Conservation (phyloP, 2,329 filamentous ascomycete genomes). For the Hypoxylon sp. region DNA sequence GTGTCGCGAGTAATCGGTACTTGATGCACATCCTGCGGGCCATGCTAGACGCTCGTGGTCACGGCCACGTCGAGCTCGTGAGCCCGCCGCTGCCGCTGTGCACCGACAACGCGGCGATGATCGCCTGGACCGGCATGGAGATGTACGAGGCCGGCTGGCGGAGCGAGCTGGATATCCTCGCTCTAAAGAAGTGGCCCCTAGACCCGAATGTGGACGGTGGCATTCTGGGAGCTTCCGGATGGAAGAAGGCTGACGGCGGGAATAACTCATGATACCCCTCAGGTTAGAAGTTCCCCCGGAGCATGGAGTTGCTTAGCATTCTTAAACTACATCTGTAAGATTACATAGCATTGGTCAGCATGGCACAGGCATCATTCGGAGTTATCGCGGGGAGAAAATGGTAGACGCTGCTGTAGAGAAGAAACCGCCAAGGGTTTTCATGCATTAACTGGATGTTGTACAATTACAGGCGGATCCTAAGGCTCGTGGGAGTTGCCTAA, state of each 20-base stretch:
- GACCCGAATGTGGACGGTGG: constrained; percentile 74
- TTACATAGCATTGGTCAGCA: constrained; percentile 9
- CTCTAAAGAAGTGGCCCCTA: constrained; percentile 79
- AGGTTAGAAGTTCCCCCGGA: not conserved
- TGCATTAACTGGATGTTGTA: constrained; percentile 43
- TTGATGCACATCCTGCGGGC: constrained; percentile 73
- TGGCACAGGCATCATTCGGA: constrained; percentile 19
- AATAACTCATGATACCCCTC: constrained; percentile 14
- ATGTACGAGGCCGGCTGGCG: constrained; percentile 87
- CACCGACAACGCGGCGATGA: constrained; percentile 98
- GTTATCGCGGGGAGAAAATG: constrained; percentile 15
- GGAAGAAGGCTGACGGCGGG: constrained; percentile 51
- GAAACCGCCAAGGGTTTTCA: constrained; percentile 1
- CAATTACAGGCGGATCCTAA: constrained; percentile 41
- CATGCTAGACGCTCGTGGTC: constrained; percentile 75
- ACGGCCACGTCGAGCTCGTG: constrained; percentile 69
- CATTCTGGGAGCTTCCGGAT: constrained; percentile 71
- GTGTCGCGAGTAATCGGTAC: constrained; percentile 88
- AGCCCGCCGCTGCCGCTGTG: constrained; percentile 84
- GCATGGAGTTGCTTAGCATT: not conserved
- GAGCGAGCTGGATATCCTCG: constrained; percentile 69
- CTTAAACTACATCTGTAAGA: constrained; percentile 29
- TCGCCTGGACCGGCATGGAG: constrained; percentile 92
- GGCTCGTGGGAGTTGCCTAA: constrained; percentile 34
- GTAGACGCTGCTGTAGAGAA: constrained; percentile 7